Conservation (phyloP, 2,329 filamentous ascomycete species). For the Cordyceps javanica region DNA sequence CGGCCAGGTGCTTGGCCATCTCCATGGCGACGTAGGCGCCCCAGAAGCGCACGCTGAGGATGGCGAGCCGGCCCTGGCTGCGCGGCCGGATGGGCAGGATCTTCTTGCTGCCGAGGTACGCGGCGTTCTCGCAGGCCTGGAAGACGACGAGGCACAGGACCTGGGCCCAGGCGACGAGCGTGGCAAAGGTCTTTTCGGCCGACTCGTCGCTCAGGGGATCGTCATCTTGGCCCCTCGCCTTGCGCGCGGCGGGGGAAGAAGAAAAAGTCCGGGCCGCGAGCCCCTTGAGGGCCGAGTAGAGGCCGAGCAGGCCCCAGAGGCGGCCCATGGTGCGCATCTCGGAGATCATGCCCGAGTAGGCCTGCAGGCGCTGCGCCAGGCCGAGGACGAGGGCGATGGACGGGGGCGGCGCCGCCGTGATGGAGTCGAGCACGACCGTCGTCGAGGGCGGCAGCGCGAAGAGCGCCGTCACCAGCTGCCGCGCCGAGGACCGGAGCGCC, state of each 20-base stretch:
- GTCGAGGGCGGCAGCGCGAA: conserved; percentile 45
- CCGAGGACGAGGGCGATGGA: conserved; percentile 38
- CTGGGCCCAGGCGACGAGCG: conserved; percentile 58
- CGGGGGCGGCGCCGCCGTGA: conserved; percentile 25
- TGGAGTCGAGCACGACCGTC: conserved; percentile 37
- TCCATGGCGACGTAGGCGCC: conserved; percentile 71
- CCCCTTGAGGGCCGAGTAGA: conserved; percentile 61
- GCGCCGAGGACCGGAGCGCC: conserved; percentile 47
- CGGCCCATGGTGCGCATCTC: conserved; percentile 69
- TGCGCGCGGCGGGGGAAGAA: conserved; percentile 21
- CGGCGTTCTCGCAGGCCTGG: conserved; percentile 77
- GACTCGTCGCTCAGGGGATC: conserved; percentile 27
- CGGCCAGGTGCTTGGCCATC: conserved; percentile 55
- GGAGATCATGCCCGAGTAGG: conserved; percentile 58
- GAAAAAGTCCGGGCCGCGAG: conserved; percentile 33
- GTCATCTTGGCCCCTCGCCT: conserved; percentile 24
- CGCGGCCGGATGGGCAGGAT: conserved; percentile 55
- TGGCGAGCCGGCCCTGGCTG: conserved; percentile 54
- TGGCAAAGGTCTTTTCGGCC: conserved; percentile 32
- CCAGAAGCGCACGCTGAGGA: conserved; percentile 78
- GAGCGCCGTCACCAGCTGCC: conserved; percentile 46
- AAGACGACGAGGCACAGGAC: conserved; percentile 62
- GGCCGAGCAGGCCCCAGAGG: conserved; percentile 69
- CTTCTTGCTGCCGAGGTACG: conserved; percentile 68
- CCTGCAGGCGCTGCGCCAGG: conserved; percentile 48